Evolutionary conservation across 179 eudicot genomes (phyloP).

Genomic region (Patellifolia procumbens): DNA sequence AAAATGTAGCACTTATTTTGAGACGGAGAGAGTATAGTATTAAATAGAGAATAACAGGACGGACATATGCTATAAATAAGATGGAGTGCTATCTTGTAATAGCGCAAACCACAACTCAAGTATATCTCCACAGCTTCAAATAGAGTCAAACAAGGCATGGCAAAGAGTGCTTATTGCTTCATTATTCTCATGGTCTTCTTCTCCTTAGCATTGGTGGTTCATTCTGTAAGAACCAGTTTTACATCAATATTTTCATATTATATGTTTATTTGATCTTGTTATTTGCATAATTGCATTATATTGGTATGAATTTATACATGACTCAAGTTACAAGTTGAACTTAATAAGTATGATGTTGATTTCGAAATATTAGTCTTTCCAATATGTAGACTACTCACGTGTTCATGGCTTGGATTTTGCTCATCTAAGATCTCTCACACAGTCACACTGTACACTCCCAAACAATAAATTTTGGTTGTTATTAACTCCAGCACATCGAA

Average conservation of each 20-base stretch:
- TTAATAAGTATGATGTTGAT: no score
- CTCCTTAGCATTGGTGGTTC: constrained; percentile 1
- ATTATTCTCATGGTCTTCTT: neutral
- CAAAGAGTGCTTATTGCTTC: neutral
- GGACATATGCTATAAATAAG: neutral
- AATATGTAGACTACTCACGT: neutral
- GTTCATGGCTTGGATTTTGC: neutral
- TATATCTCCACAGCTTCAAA: neutral
- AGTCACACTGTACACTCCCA: neutral
- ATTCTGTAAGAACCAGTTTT: constrained; percentile 1
- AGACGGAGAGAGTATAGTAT: no score
- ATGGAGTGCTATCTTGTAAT: neutral
- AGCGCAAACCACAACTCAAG: neutral
- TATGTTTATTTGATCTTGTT: neutral
- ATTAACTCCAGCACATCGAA: no score
- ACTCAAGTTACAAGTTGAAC: neutral
- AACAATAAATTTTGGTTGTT: no score
- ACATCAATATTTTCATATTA: neutral
- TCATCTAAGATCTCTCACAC: neutral
- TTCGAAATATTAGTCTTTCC: neutral
- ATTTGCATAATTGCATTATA: neutral
- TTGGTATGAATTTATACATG: neutral
- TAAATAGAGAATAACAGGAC: no score
- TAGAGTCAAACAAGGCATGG: neutral
- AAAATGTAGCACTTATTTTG: no score